phyloP scores from a whole-genome alignment of 23 red algal species.

The Gracilaria domingensis region DNA sequence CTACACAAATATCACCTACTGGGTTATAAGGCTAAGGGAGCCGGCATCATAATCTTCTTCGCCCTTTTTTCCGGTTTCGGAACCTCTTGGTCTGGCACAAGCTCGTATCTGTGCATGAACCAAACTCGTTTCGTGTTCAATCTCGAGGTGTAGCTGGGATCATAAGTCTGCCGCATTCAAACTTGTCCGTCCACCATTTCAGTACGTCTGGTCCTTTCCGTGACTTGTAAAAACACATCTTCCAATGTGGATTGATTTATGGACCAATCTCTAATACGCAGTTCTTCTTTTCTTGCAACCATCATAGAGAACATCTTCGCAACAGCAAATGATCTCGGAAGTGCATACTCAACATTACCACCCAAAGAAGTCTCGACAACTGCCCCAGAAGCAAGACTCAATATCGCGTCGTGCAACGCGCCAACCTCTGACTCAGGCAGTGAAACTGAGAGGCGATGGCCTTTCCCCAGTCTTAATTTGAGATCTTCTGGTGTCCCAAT shows the following conservation, averaged over 20 bases:
- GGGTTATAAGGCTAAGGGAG: no score
- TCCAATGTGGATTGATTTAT: constrained; percentile 87
- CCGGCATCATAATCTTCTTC: no score
- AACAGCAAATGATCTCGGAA: constrained; percentile 69
- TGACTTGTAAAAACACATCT: constrained; percentile 89
- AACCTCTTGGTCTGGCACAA: no score
- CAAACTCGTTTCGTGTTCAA: no score
- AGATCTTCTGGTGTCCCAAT: constrained; percentile 82
- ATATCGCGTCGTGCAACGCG: constrained; percentile 39
- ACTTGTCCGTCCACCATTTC: neutral
- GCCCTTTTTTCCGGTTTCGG: no score
- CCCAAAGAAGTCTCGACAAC: constrained; percentile 50
- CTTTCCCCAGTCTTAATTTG: constrained; percentile 75
- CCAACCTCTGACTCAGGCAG: constrained; percentile 44
- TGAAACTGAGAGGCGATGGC: constrained; percentile 76
- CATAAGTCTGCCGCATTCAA: no score
- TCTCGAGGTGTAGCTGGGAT: no score
- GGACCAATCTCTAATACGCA: constrained; percentile 70
- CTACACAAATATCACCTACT: no score
- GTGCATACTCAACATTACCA: constrained; percentile 63
- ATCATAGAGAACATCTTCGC: constrained; percentile 73
- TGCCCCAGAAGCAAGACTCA: constrained; percentile 38
- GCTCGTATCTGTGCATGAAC: no score
- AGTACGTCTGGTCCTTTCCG: constrained; percentile 16
- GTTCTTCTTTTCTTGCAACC: constrained; percentile 27